These are phyloP conservation scores for Termitomyces sp. DNA, from an alignment of 768 basidiomycete species.

Conservation along the genomic window DNA sequence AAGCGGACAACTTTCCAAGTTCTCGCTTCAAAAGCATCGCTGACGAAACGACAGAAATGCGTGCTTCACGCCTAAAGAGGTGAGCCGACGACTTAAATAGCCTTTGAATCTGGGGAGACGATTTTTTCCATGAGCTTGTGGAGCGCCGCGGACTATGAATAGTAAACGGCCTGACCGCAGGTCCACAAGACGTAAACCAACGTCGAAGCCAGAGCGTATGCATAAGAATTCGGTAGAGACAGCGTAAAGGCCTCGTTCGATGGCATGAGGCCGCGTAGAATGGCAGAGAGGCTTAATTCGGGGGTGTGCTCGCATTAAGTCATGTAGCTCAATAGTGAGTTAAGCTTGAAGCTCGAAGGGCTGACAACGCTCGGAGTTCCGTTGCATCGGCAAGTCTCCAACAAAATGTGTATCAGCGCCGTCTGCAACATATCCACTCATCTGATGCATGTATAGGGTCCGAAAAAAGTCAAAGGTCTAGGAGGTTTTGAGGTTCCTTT, in stretches of 20 bases:
- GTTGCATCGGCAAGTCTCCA: not conserved
- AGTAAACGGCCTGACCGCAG: not conserved
- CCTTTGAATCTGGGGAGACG: not conserved
- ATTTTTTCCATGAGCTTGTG: not conserved
- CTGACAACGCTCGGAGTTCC: not conserved
- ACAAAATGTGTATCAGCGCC: not conserved
- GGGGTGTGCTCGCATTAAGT: not conserved
- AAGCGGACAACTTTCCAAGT: not conserved
- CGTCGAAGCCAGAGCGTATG: not conserved
- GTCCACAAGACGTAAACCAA: slow-evolving; percentile 1
- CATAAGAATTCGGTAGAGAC: not conserved
- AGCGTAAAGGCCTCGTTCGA: not conserved
- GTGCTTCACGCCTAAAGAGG: not conserved
- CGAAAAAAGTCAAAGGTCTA: not conserved
- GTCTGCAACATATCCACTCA: not conserved
- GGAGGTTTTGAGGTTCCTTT: not conserved
- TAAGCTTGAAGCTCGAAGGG: not conserved
- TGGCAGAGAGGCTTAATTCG: not conserved
- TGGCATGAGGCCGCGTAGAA: slow-evolving; percentile 1
- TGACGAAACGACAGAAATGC: not conserved
- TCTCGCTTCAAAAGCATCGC: no score
- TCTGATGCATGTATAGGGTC: not conserved
- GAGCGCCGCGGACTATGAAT: not conserved
- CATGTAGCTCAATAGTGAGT: not conserved
- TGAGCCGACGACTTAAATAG: not conserved